Evolutionary conservation across 2,329 filamentous ascomycete genomes (phyloP), one percentile per base, ranked within the genome.

Genomic region (Trichoderma simmonsii): DNA sequence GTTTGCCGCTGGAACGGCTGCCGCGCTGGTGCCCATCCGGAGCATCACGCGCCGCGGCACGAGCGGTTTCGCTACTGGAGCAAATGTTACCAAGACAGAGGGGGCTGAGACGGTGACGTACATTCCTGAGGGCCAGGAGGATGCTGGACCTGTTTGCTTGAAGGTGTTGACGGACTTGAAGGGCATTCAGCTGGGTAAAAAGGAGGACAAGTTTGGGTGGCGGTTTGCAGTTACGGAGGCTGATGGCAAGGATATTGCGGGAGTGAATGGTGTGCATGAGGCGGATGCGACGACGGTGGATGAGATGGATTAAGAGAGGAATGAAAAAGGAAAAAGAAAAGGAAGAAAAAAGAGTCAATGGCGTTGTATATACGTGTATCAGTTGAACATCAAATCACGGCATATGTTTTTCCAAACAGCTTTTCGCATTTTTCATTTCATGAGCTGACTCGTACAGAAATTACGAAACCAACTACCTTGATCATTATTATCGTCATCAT

Each of bases 1-100:
- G 67, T 90, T 98, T 82, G 96, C 95, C 4, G 95, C 94, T 3
- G 95, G 95, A 1, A 98, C 95, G 0, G 95, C 95, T 0, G 95
- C 95, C 0, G 93, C 93, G 0, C 86, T 99, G 69, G 95, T 98
- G 3, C 95, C 95, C 1, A 96, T 98, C 81, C 92, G 92, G 73
- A 96, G 93, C 76, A 97, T 98, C 80, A 96, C 93, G 3, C 90
- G 94, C 77, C 88, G 85, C 57, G 74, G 83, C 60, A 73, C 65
- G 15, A 60, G 12, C 18, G 66, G 56, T 4, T 74, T 79, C 21
- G 76, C 82, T 1, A 77, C 81, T 5, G 82, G 83, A 15, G 75
- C 83, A 14, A 79, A 81, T 51, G 85, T 84, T 21, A 79, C 79
- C 11, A 82, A 81, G 67, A 76, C 71, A 6, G 75, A 71, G 3